Base-by-base conservation (phyloP, 768 basidiomycete species). In the Rhodotorula babjevae region DNA sequence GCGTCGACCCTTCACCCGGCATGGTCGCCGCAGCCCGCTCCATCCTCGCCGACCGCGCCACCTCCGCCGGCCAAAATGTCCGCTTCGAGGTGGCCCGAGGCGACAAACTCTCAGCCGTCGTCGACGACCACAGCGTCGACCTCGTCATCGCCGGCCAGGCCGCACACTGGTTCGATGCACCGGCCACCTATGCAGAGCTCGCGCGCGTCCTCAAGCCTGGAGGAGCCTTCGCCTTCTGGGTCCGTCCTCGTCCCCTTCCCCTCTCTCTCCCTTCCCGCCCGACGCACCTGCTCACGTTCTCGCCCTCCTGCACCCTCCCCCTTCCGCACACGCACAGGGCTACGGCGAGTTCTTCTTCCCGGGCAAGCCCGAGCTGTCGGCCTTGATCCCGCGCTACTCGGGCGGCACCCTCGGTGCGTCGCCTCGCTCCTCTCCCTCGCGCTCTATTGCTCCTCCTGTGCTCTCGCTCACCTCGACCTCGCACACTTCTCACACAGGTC, bases 131-230 rank as follows among this genome's bases (percentile, higher is more conserved):
- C 3, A 86, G 84, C 57, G 86, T 88, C 7, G 91, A 92, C 79
- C 78, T 92, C 56, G 80, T 90, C 40, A 83, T 88, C 23, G 85
- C 89, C 44, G 44, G 89, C 2, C 90, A 90, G 81, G 87, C 90
- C 0, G 86, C 86, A 6, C 91, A 92, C 78, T 91, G 90, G 90
- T 92, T 92, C 77, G 84, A 91, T 76, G 90, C 87, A 85, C 79
- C 81, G 12, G 86, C 85, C 75, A 83, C 89, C 14, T 92, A 90
- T 89, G 85, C 84, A 7, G 88, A 91, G 80, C 82, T 87, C 0
- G 82, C 83, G 19, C 83, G 88, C 7, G 84, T 89, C 15, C 81
- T 92, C 55, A 83, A 85, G 61, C 83, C 82, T 15, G 84, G 86
- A 25, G 91, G 90, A 6, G 87, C 86, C 2, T 86, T 86, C 19